phyloP scores from a whole-genome alignment of 2,329 filamentous ascomycete species.

The Sporothrix variecibatus region DNA sequence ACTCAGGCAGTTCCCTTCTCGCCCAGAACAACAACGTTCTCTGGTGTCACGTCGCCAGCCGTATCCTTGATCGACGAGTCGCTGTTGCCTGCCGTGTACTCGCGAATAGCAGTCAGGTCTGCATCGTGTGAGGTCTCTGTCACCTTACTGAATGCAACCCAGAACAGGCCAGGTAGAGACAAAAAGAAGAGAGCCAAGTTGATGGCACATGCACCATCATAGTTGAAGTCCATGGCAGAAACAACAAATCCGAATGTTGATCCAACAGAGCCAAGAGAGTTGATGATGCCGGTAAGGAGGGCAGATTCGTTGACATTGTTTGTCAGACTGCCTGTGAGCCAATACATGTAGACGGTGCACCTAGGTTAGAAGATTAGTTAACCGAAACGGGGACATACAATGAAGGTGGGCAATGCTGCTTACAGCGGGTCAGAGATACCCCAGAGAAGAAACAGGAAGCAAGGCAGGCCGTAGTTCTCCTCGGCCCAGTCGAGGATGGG shows the following conservation, averaged over 20 bases:
- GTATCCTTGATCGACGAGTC: neutral
- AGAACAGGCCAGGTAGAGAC: conserved; percentile 1
- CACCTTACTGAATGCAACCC: conserved; percentile 20
- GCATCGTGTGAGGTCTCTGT: conserved; percentile 21
- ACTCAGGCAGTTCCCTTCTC: neutral
- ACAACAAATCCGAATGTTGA: conserved; percentile 26
- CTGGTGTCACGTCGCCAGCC: conserved; percentile 39
- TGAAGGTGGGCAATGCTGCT: neutral
- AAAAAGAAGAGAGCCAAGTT: conserved; percentile 25
- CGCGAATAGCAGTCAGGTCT: neutral
- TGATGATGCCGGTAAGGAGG: conserved; percentile 16
- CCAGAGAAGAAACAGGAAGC: conserved; percentile 30
- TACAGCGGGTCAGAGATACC: conserved; percentile 29
- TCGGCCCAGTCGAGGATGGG: conserved; percentile 28
- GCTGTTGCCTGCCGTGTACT: neutral
- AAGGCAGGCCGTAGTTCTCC: conserved; percentile 24
- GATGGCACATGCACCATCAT: conserved; percentile 25
- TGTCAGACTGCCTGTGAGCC: conserved; percentile 28
- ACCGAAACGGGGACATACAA: too few relatives aligned
- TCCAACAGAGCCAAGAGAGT: conserved; percentile 19
- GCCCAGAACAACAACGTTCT: neutral
- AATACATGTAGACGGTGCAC: conserved; percentile 28
- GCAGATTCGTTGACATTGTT: conserved; percentile 29
- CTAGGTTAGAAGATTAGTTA: neutral
- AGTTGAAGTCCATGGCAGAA: conserved; percentile 23